Evolutionary conservation across 2,329 filamentous ascomycete genomes (phyloP), one percentile per base, ranked within the genome.

Genomic region (Aspergillus floridensis): DNA sequence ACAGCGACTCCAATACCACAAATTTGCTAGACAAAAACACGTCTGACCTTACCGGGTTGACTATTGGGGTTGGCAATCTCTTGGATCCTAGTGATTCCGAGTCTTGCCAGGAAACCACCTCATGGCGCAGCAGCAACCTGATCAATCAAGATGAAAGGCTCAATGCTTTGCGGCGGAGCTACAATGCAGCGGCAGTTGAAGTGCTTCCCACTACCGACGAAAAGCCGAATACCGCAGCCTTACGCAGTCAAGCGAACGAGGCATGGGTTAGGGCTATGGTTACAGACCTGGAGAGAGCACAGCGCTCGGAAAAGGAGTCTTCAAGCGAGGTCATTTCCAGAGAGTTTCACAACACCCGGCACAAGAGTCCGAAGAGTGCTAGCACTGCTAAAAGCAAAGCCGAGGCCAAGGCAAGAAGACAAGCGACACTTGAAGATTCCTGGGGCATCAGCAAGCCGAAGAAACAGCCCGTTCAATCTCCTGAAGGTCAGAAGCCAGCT

Each of bases 281-380:
- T 14, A 57, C 55, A 2, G 58, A 65, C 12, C 54, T 66, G 12
- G 64, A 69, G 26, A 61, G 56, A 8, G 8, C 44, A 12, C 16
- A 50, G n/a, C 61, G 50, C 29, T 31, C 41, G n/a, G 51, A 46
- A 8, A 56, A 56, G 32, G 58, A 62, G 35, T 32, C 21, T 3
- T 19, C 19, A n/a, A 56, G 63, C 32, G 73, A 74, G 58, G 35
- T 64, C 5, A 35, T 49, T 3, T 68, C 62, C 16, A 64, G 72
- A 52, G 53, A 66, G 29, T 69, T 71, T 52, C 65, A 70, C 49
- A 64, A 55, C 10, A 72, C 64, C 11, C 75, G 75, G n/a, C 74
- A 76, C 19, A 69, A 67, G 57, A 52, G 67, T 8, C 56, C 62
- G 4, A 70, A 62, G 11, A 46, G 57, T 5, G 49, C 26, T 16